Evolutionary conservation across 1,284 basidiomycete species (phyloP).

Genomic region (Sanguinoderma infundibulare): DNA sequence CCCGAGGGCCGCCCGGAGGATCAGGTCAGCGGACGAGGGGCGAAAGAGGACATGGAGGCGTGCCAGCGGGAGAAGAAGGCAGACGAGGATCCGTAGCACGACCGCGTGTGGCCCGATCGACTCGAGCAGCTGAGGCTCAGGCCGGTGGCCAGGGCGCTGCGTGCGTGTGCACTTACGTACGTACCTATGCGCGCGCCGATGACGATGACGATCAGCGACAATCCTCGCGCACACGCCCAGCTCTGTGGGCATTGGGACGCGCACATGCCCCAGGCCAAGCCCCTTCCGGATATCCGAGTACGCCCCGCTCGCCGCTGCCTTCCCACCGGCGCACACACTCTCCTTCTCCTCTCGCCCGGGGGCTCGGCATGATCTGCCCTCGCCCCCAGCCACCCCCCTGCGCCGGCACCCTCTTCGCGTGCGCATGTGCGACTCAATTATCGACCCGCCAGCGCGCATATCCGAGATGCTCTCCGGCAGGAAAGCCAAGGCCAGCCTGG

Average conservation of each 20-base stretch:
- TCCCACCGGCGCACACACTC: not conserved
- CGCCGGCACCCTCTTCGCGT: not conserved
- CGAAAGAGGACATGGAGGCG: not conserved
- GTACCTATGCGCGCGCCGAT: not conserved
- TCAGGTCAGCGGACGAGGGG: not conserved
- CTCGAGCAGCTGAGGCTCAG: not conserved
- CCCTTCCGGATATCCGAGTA: not conserved
- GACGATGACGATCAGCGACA: constrained; percentile 3
- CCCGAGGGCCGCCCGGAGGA: not conserved
- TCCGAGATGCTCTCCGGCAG: no score
- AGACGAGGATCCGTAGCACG: not conserved
- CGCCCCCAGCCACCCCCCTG: not conserved
- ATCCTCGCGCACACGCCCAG: not conserved
- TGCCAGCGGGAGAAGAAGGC: not conserved
- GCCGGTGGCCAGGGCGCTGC: no score
- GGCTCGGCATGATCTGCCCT: not conserved
- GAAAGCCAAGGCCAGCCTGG: not conserved
- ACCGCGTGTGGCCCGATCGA: not conserved
- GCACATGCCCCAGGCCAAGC: not conserved
- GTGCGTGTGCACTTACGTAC: not conserved
- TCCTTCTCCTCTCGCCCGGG: not conserved
- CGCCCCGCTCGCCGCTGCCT: not conserved
- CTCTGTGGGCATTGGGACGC: not conserved
- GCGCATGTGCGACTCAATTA: not conserved
- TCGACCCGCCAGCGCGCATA: no score